phyloP scores from a whole-genome alignment of 345 rosid genomes.

The Pelargonium nanum region DNA sequence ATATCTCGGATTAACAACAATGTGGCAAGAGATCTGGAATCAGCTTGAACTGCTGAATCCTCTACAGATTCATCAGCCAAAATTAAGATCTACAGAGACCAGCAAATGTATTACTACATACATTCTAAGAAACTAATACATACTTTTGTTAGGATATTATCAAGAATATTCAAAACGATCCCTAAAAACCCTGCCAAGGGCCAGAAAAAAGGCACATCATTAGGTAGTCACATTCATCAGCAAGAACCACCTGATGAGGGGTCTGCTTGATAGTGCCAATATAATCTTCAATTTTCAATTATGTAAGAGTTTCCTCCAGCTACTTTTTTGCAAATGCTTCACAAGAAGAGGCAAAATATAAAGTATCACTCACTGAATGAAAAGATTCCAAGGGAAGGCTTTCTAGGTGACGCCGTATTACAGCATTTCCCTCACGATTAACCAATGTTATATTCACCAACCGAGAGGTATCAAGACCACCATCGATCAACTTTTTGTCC shows the following conservation, averaged over 20 bases:
- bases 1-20: conserved; percentile 62
- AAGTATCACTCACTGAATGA: conserved; percentile 43
- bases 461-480: conserved; percentile 50
- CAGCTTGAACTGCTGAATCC: conserved; percentile 78
- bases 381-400: conserved; percentile 69
- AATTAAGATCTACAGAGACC: conserved; percentile 45
- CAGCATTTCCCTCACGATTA: conserved; percentile 65
- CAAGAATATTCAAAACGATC: too few relatives aligned
- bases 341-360: conserved; percentile 7
- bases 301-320: neutral
- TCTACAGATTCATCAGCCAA: conserved; percentile 72
- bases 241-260: too few relatives aligned
- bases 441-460: conserved; percentile 48
- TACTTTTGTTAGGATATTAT: too few relatives aligned
- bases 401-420: conserved; percentile 60
- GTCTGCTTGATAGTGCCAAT: too few relatives aligned
- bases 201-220: too few relatives aligned
- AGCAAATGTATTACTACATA: neutral
- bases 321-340: neutral
- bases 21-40: conserved; percentile 73
- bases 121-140: neutral
- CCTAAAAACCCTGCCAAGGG: too few relatives aligned
- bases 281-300: too few relatives aligned
- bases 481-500: conserved; percentile 57
- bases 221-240: too few relatives aligned